Evolutionary conservation across 1,139 yeast species (phyloP), one percentile per base, ranked within the genome.

Genomic region (Saccharomyces hybrid): DNA sequence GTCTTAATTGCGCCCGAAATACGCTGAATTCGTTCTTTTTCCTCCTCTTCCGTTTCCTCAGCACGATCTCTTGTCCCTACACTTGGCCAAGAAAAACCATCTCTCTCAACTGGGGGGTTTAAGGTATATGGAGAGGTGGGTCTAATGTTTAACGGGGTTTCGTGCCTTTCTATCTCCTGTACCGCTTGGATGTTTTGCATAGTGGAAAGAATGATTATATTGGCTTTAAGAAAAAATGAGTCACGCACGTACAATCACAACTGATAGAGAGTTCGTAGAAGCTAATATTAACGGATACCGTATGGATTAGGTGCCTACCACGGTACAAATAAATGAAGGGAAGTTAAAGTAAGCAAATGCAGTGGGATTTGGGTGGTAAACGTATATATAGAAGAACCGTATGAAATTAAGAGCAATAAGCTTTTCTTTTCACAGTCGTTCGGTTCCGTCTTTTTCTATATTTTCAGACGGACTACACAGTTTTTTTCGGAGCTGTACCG

Each of bases 81-180:
- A 24, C 93, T 84, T 24, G 98, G 98, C 97, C 97, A 90, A 42
- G 96, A 88, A 52, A 90, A 78, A 0, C 97, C 97, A 71, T 90
- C 97, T 52, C 79, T 82, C 66, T 90, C 97, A 48, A 90, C 86
- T 6, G 96, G 95, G 1, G 96, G 93, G 60, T 83, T 84, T 53
- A 85, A 71, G 1, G 95, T 87, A 67, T 84, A 86, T 32, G 96
- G 96, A 4, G 91, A 83, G 0, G 91, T 89, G 1, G 88, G 89
- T 64, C 93, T 77, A 2, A 90, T 86, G 63, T 82, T 86, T 58
- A 84, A 74, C 19, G 95, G 78, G 1, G 75, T 71, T 54, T 62
- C 62, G 42, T 55, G 56, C 52, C 67, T 62, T 50, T 57, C 61
- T 50, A 57, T 48, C n/a, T 58, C 51, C 34, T 55, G 56, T 21